Base-by-base conservation (phyloP, 2,329 filamentous ascomycete species). In the Cryphonectria radicalis region DNA sequence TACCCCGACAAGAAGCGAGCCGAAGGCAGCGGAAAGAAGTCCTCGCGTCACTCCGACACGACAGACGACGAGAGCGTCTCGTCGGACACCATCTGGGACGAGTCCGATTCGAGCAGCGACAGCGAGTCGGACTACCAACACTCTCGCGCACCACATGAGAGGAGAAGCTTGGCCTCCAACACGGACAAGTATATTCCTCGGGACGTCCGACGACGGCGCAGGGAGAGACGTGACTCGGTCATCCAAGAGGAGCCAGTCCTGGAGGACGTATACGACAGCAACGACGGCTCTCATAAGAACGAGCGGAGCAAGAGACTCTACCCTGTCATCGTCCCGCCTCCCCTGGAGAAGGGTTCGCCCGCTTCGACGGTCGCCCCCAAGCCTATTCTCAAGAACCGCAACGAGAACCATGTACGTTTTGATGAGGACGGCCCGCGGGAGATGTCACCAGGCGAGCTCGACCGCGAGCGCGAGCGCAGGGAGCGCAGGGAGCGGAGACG, bases 351-450 rank as follows among this genome's bases (percentile, higher is more conserved):
- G 7, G 78, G 77, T 1, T 80, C 81, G 0, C 78, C 82, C 0
- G 76, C 80, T 4, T 74, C 74, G 40, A 82, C 79, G 2, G 79
- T 82, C 0, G 78, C 76, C 70, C 88, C 88, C 1, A 89, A 89
- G 75, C 85, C 87, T 6, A 90, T 90, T n/a, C 80, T 90, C 25
- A 90, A 90, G 81, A 90, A 90, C 76, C 85, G 84, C 75, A 88
- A 88, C 72, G 84, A 85, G 63, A 86, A 89, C 72, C 86, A 86
- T 63, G 87, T 90, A 6, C 84, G 84, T 4, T 88, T 88, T 71
- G 84, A 86, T 53, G 82, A 83, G 0, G 82, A 86, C 75, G 76
- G 77, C 13, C 83, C 84, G 22, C 77, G 83, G 69, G 82, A 88
- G 76, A 77, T 88, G 71, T 74, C 76, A 50, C 76, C 77, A 46